Percentiles rank a stretch among this genome's conserved stretches.
These are phyloP conservation scores for Orobanche coerulescens DNA, from an alignment of 257 asterid species.

Conservation along the genomic window DNA sequence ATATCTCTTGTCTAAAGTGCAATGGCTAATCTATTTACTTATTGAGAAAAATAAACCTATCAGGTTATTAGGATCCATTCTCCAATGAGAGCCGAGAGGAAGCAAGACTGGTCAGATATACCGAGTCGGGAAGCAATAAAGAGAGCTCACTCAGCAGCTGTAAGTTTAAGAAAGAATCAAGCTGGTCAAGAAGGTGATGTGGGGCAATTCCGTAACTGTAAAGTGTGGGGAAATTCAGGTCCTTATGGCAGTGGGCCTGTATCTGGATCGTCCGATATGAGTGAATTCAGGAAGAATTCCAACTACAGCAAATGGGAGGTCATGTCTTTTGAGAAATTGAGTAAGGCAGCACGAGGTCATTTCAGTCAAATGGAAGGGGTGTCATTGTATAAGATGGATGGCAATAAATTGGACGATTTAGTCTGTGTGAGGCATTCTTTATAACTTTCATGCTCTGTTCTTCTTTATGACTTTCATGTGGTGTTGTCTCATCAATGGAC, in stretches of 20 bases:
- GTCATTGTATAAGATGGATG: constrained; percentile 89
- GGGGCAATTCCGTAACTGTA: constrained; percentile 77
- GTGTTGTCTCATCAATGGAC: background rate
- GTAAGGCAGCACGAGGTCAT: constrained; percentile 59
- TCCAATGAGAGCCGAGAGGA: constrained; percentile 90
- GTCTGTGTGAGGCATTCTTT: constrained; percentile 73
- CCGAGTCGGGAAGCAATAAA: constrained; percentile 69
- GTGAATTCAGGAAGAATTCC: constrained; percentile 58
- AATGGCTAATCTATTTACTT: constrained; percentile 10
- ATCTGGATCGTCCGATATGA: constrained; percentile 74
- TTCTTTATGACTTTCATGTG: background rate
- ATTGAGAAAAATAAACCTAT: constrained; percentile 8
- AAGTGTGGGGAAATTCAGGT: constrained; percentile 79
- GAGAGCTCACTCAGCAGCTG: constrained; percentile 76
- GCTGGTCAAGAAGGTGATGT: constrained; percentile 32
- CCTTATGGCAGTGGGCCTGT: constrained; percentile 59
- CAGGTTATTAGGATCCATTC: constrained; percentile 98
- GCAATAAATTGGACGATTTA: constrained; percentile 87
- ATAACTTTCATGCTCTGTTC: constrained; percentile 18
- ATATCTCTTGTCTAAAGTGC: constrained; percentile 4
- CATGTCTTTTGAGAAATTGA: constrained; percentile 48
- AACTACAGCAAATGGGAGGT: constrained; percentile 88
- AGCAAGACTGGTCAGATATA: constrained; percentile 85
- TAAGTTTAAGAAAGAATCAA: constrained; percentile 47
- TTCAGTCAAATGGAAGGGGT: constrained; percentile 71